A percentile compares a stretch with the other conserved stretches of the same genome.
These are phyloP conservation scores for Lepiota venenata DNA, from an alignment of 768 basidiomycete genomes.

Conservation along the genomic window DNA sequence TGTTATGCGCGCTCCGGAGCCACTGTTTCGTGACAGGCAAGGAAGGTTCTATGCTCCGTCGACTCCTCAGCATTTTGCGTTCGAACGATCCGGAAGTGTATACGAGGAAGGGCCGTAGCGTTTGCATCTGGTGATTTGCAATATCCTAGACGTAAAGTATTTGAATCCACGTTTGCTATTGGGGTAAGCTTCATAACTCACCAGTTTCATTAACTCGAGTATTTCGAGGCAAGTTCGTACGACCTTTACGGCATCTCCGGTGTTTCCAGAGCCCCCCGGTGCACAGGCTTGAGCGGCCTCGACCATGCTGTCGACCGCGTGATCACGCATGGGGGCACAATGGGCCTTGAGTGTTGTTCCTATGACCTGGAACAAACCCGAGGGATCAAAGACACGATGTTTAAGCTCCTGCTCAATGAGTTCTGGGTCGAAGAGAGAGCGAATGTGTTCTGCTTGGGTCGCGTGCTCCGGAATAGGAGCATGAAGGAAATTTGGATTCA, in stretches of 20 bases:
- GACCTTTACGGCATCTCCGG: constrained; percentile 65
- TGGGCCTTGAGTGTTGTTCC: constrained; percentile 84
- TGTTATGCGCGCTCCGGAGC: constrained; percentile 51
- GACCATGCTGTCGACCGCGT: constrained; percentile 81
- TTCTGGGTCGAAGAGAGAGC: constrained; percentile 75
- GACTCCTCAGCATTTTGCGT: constrained; percentile 68
- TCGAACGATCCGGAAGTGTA: constrained; percentile 80
- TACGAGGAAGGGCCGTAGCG: constrained; percentile 87
- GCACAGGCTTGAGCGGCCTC: constrained; percentile 57
- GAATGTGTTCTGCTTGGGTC: constrained; percentile 64
- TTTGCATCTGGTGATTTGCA: constrained; percentile 92
- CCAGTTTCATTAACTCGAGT: constrained; percentile 93
- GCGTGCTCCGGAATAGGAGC: constrained; percentile 60
- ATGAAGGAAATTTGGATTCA: constrained; percentile 55
- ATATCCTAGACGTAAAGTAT: constrained; percentile 65
- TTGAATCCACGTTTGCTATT: constrained; percentile 11
- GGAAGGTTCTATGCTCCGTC: constrained; percentile 41
- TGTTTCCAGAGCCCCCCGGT: constrained; percentile 50
- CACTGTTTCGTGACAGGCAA: constrained; percentile 60
- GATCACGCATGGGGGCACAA: constrained; percentile 92
- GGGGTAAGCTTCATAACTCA: constrained; percentile 35
- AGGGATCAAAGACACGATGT: constrained; percentile 74
- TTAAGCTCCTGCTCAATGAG: constrained; percentile 81
- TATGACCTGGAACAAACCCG: constrained; percentile 73
- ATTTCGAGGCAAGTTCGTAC: constrained; percentile 86